Conservation (phyloP, 208 protist species). For the Trypanosoma rangeli region DNA sequence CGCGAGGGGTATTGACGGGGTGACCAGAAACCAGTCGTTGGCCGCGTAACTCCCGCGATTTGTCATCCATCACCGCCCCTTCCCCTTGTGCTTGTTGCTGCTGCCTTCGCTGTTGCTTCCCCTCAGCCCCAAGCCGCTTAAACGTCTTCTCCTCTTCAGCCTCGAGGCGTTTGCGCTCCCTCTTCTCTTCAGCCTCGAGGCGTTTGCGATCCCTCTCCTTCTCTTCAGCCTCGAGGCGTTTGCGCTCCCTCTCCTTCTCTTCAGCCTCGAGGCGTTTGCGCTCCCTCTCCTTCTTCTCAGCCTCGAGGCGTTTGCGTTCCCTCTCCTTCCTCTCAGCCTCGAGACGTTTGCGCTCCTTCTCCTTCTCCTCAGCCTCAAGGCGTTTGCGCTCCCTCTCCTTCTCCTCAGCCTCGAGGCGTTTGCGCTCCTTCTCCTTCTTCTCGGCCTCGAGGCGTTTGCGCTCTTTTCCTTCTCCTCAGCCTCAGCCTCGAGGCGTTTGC, state of each 20-base stretch:
- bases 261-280: slow-evolving; percentile 14
- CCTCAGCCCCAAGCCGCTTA: not conserved
- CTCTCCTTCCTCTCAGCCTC: slow-evolving; percentile 10
- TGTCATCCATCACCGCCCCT: slow-evolving; percentile 4
- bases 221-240: slow-evolving; percentile 17
- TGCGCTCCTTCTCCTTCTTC: slow-evolving; percentile 16
- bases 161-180: not conserved
- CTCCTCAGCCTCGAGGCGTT: slow-evolving; percentile 12
- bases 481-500: slow-evolving; percentile 20
- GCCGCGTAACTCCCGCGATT: slow-evolving; percentile 17
- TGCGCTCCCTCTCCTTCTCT: slow-evolving; percentile 10
- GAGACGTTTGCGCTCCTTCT: slow-evolving; percentile 18
- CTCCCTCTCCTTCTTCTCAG: slow-evolving; percentile 6
- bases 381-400: slow-evolving; percentile 13
- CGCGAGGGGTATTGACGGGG: slow-evolving; percentile 54
- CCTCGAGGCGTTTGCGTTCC: slow-evolving; percentile 10
- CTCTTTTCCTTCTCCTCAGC: not conserved
- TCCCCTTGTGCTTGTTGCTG: slow-evolving; percentile 28
- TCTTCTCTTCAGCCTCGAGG: slow-evolving; percentile 17
- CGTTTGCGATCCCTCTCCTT: slow-evolving; percentile 7
- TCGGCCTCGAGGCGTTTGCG: slow-evolving; percentile 3
- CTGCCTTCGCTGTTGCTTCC: slow-evolving; percentile 17
- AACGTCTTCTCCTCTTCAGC: not conserved
- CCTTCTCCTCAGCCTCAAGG: slow-evolving; percentile 2
- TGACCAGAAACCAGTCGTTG: slow-evolving; percentile 46